Percentiles rank a stretch among this genome's conserved stretches.
Evolutionary conservation across 805 yeast genomes (phyloP).

Genomic region (Yarrowia porcina): DNA sequence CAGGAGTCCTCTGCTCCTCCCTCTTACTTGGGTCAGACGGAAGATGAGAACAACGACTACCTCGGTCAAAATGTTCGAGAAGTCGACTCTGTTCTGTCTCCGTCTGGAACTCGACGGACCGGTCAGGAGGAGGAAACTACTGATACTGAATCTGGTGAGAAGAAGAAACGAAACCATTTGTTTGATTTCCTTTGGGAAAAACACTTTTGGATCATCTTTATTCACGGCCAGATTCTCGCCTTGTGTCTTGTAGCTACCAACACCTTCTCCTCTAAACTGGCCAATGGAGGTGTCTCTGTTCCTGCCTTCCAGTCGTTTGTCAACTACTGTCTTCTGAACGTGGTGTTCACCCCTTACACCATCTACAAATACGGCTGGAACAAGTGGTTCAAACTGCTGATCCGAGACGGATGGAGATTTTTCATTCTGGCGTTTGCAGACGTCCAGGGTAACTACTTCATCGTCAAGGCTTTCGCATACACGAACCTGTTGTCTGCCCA

Average conservation of each 20-base stretch:
- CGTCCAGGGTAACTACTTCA: conserved; percentile 48
- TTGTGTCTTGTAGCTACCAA: conserved; percentile 44
- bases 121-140: not conserved
- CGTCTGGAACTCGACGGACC: not conserved
- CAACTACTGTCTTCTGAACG: conserved; percentile 41
- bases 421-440: conserved; percentile 45
- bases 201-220: conserved; percentile 43
- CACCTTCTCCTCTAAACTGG: conserved; percentile 44
- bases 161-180: not conserved
- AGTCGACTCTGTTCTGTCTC: not conserved
- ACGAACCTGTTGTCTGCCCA: conserved; percentile 46
- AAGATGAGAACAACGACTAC: not conserved
- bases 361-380: conserved; percentile 42
- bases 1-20: not conserved
- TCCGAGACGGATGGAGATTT: conserved; percentile 44
- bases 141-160: not conserved
- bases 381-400: conserved; percentile 37
- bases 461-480: conserved; percentile 45
- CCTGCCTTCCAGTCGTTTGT: conserved; percentile 47
- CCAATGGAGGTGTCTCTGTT: conserved; percentile 40
- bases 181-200: conserved; percentile 4
- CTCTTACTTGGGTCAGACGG: not conserved
- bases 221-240: conserved; percentile 45
- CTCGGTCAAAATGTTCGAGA: not conserved
- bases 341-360: conserved; percentile 43